These are phyloP conservation scores for Suillus bovinus DNA, from an alignment of 768 basidiomycete species.

Conservation along the genomic window DNA sequence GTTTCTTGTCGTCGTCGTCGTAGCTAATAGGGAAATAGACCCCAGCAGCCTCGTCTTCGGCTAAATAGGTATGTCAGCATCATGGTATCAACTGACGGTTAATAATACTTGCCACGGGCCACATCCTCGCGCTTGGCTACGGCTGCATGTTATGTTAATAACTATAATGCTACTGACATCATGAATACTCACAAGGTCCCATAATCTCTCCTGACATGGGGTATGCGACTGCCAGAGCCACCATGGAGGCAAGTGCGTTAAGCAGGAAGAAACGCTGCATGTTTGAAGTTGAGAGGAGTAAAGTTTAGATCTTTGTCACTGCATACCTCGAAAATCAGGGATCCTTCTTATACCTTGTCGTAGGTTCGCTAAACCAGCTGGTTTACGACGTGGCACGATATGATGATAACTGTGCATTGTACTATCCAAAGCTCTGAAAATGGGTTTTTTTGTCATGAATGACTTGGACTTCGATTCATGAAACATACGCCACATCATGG, in stretches of 20 bases:
- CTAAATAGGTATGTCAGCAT: background rate
- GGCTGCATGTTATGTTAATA: background rate
- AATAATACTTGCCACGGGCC: background rate
- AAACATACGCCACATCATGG: too few relatives aligned
- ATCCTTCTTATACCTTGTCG: background rate
- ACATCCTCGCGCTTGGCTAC: background rate
- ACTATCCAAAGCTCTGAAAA: too few relatives aligned
- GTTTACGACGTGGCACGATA: background rate
- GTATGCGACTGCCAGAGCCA: background rate
- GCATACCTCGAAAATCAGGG: background rate
- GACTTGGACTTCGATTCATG: background rate
- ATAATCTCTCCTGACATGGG: background rate
- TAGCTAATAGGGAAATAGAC: too few relatives aligned
- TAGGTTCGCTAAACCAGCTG: background rate
- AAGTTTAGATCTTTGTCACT: background rate
- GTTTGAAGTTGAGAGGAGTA: background rate
- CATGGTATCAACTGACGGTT: background rate
- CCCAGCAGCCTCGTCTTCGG: too few relatives aligned
- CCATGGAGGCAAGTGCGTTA: background rate
- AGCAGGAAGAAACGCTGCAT: background rate
- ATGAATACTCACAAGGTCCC: background rate
- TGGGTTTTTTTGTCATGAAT: too few relatives aligned
- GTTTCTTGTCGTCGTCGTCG: too few relatives aligned
- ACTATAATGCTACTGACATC: background rate
- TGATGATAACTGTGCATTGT: too few relatives aligned